These are phyloP conservation scores for Pestalotiopsis sp. DNA, from an alignment of 2,329 filamentous ascomycete genomes.

Conservation along the genomic window DNA sequence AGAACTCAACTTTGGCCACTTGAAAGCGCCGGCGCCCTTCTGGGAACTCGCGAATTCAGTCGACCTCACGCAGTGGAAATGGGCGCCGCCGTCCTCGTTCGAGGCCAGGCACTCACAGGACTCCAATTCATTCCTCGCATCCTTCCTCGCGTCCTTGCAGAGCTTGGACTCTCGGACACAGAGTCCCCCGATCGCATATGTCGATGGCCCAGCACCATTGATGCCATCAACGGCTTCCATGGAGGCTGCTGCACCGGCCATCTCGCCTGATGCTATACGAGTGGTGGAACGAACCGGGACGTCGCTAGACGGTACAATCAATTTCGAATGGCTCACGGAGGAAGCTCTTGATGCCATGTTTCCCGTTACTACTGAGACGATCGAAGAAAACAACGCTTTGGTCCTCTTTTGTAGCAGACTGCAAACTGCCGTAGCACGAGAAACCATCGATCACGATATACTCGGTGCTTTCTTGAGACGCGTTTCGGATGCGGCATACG, in stretches of 20 bases:
- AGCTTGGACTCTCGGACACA: neutral
- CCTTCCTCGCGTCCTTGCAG: conserved; percentile 2
- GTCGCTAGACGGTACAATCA: neutral
- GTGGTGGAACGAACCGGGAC: neutral
- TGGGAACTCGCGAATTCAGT: conserved; percentile 52
- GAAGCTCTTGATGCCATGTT: neutral
- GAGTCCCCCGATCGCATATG: neutral
- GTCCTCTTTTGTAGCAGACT: conserved; percentile 25
- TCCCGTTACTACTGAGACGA: neutral
- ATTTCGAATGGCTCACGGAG: neutral
- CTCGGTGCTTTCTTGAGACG: neutral
- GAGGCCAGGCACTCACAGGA: conserved; percentile 6
- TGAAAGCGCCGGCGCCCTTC: conserved; percentile 32
- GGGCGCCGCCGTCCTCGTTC: conserved; percentile 49
- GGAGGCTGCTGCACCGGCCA: neutral
- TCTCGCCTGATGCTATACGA: neutral
- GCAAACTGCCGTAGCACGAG: conserved; percentile 20
- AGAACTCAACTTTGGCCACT: conserved; percentile 46
- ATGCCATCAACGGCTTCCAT: neutral
- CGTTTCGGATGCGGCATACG: neutral
- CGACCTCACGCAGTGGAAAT: conserved; percentile 52
- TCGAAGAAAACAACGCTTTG: conserved; percentile 16
- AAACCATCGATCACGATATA: neutral
- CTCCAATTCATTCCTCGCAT: neutral
- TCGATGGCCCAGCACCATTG: neutral